These are phyloP conservation scores for Mediolabrus comicus DNA, from an alignment of 108 stramenopile species.

Conservation along the genomic window DNA sequence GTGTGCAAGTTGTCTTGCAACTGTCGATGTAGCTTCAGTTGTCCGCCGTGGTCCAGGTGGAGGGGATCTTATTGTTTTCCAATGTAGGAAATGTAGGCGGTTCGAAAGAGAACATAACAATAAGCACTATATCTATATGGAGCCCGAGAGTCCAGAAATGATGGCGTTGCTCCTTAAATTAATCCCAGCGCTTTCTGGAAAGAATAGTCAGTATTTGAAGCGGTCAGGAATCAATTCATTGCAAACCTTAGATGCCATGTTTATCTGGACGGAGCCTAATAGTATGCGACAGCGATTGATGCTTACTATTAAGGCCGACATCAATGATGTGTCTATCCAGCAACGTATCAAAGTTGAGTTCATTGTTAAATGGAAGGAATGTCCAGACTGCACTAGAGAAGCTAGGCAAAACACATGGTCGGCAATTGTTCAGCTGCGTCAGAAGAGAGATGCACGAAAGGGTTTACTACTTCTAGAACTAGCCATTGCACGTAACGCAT, in stretches of 20 bases:
- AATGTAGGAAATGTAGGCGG: conserved; percentile 91
- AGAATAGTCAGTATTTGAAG: conserved; percentile 24
- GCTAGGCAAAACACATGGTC: conserved; percentile 83
- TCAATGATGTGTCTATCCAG: conserved; percentile 83
- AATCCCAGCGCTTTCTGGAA: conserved; percentile 76
- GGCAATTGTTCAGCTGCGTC: conserved; percentile 82
- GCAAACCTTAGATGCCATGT: conserved; percentile 85
- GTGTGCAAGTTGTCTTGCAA: conserved; percentile 69
- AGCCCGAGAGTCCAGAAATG: conserved; percentile 90
- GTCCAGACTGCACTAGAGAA: conserved; percentile 90
- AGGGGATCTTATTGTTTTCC: conserved; percentile 52
- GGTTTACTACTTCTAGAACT: conserved; percentile 79
- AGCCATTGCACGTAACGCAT: conserved; percentile 65
- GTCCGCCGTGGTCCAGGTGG: conserved; percentile 65
- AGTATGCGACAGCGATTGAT: conserved; percentile 87
- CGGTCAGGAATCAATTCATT: conserved; percentile 37
- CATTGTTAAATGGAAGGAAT: conserved; percentile 90
- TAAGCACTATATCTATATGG: conserved; percentile 55
- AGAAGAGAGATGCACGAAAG: conserved; percentile 64
- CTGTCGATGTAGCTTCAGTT: conserved; percentile 33
- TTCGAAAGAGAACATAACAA: conserved; percentile 50
- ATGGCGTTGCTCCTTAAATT: conserved; percentile 92
- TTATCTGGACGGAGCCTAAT: conserved; percentile 99
- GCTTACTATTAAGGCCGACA: conserved; percentile 91
- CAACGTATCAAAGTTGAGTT: conserved; percentile 91